These are phyloP conservation scores for Fusarium sulawesiense DNA, from an alignment of 2,329 filamentous ascomycete species.

Conservation along the genomic window DNA sequence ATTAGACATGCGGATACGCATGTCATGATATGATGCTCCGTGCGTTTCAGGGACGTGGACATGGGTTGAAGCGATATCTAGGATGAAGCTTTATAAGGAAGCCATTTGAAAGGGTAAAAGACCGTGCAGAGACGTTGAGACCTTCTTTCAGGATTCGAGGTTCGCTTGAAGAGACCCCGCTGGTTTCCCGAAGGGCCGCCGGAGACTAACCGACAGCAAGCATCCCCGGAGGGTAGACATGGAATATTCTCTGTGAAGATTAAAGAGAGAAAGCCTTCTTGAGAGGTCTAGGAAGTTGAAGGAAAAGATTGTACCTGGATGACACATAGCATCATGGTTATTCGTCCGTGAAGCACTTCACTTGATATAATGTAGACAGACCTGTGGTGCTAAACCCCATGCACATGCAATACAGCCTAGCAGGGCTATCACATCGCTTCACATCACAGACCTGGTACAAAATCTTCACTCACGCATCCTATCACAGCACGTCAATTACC, in stretches of 20 bases:
- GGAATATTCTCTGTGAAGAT: neutral
- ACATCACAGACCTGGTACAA: neutral
- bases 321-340: no score
- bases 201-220: neutral
- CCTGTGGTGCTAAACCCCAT: no score
- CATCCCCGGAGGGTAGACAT: neutral
- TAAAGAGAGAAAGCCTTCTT: neutral
- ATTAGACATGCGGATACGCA: neutral
- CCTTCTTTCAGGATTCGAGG: neutral
- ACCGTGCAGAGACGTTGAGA: neutral
- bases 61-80: neutral
- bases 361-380: no score
- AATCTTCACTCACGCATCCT: neutral
- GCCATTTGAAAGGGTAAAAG: neutral
- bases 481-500: neutral
- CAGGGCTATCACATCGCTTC: neutral
- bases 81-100: neutral
- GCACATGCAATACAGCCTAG: neutral
- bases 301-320: no score
- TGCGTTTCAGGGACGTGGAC: slow-evolving; percentile 20
- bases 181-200: neutral
- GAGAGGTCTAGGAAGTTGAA: neutral
- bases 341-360: no score
- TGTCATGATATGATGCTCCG: slow-evolving; percentile 16
- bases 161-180: neutral